A percentile compares a stretch with the other conserved stretches of the same genome.
phyloP scores from a whole-genome alignment of 495 filamentous ascomycete genomes.

The Corynascus novoguineensis region DNA sequence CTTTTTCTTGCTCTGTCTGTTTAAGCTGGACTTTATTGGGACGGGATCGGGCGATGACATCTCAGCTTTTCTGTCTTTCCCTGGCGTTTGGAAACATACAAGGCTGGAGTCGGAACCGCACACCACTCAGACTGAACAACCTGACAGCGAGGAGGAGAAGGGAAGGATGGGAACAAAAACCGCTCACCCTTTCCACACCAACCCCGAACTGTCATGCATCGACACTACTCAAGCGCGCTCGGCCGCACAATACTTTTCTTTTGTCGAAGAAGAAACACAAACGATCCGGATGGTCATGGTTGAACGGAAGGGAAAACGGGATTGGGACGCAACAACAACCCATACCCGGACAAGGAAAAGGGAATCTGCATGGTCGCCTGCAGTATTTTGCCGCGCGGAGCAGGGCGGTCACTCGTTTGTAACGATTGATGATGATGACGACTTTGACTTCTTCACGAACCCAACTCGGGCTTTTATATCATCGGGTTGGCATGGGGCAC shows the following conservation, averaged over 20 bases:
- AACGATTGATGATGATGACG: conserved; percentile 22
- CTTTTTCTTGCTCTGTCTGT: conserved; percentile 17
- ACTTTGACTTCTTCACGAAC: conserved; percentile 14
- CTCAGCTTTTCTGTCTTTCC: conserved; percentile 19
- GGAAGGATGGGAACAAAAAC: background rate
- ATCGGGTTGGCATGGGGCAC: background rate
- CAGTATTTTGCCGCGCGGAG: conserved; percentile 8
- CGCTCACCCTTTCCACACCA: background rate
- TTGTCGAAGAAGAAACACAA: conserved; percentile 15
- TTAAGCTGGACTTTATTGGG: conserved; percentile 15
- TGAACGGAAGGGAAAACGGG: conserved; percentile 6
- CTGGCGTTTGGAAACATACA: conserved; percentile 17
- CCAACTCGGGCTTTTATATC: conserved; percentile 10
- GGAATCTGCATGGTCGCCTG: conserved; percentile 21
- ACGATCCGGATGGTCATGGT: conserved; percentile 19
- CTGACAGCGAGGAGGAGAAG: background rate
- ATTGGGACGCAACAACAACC: background rate
- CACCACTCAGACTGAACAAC: conserved; percentile 24
- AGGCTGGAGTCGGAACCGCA: conserved; percentile 15
- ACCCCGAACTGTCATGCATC: conserved; percentile 9
- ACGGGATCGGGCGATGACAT: conserved; percentile 13
- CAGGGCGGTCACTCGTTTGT: conserved; percentile 20
- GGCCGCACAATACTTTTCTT: conserved; percentile 14
- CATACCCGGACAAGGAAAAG: background rate
- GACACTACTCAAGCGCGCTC: conserved; percentile 15